Conservation (phyloP, 2,329 filamentous ascomycete species). For the Calonectria hongkongensis region DNA sequence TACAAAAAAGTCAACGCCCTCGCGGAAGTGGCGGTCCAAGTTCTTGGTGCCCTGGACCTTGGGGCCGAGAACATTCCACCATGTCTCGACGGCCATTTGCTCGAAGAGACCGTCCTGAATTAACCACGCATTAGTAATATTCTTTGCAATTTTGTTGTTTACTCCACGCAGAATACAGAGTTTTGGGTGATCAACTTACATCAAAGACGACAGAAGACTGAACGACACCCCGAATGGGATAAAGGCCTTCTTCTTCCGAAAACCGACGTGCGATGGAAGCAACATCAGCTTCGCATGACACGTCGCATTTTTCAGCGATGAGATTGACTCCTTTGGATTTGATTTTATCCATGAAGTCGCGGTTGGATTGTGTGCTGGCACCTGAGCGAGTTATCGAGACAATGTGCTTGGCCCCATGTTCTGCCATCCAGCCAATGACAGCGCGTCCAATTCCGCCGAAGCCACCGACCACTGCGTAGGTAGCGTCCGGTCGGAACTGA, state of each 20-base stretch:
- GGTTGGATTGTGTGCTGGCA: background rate
- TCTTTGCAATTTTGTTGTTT: background rate
- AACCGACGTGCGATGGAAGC: background rate
- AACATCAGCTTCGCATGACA: background rate
- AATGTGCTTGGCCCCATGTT: slow-evolving; percentile 9
- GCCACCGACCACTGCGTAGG: background rate
- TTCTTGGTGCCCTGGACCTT: slow-evolving; percentile 14
- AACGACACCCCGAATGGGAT: slow-evolving; percentile 1
- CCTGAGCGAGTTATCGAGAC: background rate
- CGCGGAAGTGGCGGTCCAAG: background rate
- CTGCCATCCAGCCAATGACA: slow-evolving; percentile 10
- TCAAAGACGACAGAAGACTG: slow-evolving; percentile 12
- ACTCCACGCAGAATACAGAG: background rate
- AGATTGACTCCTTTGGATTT: slow-evolving; percentile 7
- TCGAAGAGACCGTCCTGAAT: slow-evolving; percentile 3
- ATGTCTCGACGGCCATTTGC: slow-evolving; percentile 3
- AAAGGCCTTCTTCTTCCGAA: background rate
- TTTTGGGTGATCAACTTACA: background rate
- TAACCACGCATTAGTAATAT: background rate
- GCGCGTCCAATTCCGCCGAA: slow-evolving; percentile 8
- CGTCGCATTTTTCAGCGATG: slow-evolving; percentile 2
- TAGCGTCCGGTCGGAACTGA: background rate
- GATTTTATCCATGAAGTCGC: background rate
- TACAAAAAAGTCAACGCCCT: background rate
- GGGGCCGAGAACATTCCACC: slow-evolving; percentile 11